These are phyloP conservation scores for Globisporangium cylindrosporum DNA, from an alignment of 352 stramenopile genomes.

Conservation along the genomic window DNA sequence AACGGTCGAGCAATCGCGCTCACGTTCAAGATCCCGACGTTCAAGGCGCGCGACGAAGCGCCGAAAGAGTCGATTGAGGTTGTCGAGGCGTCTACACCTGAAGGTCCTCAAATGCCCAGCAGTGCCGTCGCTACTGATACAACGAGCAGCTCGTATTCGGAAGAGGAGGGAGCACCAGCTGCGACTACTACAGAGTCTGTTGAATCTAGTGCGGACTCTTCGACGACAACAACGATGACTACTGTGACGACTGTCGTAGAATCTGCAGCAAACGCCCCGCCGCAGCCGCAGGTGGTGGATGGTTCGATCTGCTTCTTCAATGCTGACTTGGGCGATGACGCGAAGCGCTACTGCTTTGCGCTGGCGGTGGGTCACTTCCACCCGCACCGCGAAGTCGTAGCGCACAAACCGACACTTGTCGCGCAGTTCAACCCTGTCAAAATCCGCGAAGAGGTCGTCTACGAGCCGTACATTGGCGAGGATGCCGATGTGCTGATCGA, in stretches of 20 bases:
- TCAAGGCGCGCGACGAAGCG: slow-evolving; percentile 14
- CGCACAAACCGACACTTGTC: slow-evolving; percentile 37
- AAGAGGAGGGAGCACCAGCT: background rate
- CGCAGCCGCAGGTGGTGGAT: slow-evolving; percentile 52
- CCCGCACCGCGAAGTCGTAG: slow-evolving; percentile 37
- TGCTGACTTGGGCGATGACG: slow-evolving; percentile 36
- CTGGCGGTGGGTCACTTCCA: slow-evolving; percentile 60
- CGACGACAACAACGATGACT: background rate
- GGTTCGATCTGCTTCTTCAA: slow-evolving; percentile 73
- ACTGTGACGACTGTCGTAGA: background rate
- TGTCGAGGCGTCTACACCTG: background rate
- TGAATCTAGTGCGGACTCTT: background rate
- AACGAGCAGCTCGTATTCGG: background rate
- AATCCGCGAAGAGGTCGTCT: slow-evolving; percentile 29
- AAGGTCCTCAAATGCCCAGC: background rate
- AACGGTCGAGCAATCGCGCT: slow-evolving; percentile 16
- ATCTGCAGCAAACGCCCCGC: background rate
- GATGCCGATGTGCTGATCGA: slow-evolving; percentile 46
- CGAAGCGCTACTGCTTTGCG: slow-evolving; percentile 69
- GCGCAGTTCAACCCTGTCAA: slow-evolving; percentile 27
- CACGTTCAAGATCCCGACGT: slow-evolving; percentile 19
- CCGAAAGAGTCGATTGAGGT: slow-evolving; percentile 11
- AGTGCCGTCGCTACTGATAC: background rate
- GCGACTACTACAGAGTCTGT: background rate
- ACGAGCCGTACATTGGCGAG: slow-evolving; percentile 50